These are phyloP conservation scores for Phlebiopsis flavidoalba DNA, from an alignment of 768 basidiomycete genomes.

Conservation along the genomic window DNA sequence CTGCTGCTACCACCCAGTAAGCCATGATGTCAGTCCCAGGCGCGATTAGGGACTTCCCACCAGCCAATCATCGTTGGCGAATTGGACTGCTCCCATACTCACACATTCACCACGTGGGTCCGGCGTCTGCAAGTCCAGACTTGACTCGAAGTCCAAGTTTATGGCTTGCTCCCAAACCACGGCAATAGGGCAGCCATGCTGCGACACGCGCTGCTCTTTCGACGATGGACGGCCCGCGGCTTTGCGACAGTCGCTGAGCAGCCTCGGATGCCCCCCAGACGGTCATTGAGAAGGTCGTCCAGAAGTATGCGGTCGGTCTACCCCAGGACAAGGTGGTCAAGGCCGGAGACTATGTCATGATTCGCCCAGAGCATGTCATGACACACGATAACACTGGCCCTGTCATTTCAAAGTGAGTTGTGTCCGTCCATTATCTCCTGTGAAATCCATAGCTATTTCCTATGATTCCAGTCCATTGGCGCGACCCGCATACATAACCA, in stretches of 20 bases:
- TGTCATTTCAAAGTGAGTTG: constrained; percentile 88
- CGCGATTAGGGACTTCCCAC: neutral
- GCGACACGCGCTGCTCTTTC: neutral
- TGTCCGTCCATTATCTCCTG: neutral
- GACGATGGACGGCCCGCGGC: neutral
- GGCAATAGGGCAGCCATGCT: neutral
- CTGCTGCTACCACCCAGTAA: too few relatives aligned
- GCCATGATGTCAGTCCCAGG: constrained; percentile 2
- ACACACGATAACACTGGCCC: constrained; percentile 98
- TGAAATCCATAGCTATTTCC: neutral
- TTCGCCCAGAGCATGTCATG: constrained; percentile 97
- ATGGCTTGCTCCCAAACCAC: constrained; percentile 14
- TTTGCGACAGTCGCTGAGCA: constrained; percentile 29
- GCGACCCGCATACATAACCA: constrained; percentile 79
- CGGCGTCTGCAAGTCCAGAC: neutral
- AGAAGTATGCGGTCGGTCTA: constrained; percentile 92
- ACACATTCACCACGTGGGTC: neutral
- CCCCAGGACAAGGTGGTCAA: constrained; percentile 74
- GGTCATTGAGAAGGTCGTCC: constrained; percentile 95
- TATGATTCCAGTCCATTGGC: constrained; percentile 93
- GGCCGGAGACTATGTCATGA: constrained; percentile 99
- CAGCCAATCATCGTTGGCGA: neutral
- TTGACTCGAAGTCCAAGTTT: constrained; percentile 25
- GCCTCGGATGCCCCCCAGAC: constrained; percentile 70
- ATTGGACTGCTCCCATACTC: neutral